Base-by-base conservation (phyloP, 805 yeast genomes). In the Torulaspora gathmanii region DNA sequence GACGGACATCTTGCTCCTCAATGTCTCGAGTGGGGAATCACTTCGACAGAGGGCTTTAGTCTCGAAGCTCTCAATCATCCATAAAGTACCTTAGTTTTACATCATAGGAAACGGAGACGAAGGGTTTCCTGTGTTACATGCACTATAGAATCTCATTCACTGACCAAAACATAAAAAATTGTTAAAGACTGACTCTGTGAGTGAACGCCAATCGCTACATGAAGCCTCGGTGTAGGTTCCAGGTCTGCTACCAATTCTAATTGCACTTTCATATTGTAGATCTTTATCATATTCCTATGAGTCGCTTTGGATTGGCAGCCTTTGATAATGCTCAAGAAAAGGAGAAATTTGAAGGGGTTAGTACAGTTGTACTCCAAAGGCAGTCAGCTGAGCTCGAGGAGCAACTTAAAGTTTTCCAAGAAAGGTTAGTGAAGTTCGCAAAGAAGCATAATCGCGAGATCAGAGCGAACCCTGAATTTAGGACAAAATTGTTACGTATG, bases 401-500 rank as follows among this genome's bases (percentile, higher is more conserved):
- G 1, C 97, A 90, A 61, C 65, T 90, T 3, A 72, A 77, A 11
- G 83, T 85, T 11, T 87, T 90, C 58, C 95, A 86, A 59, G 75
- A 80, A 29, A 87, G 89, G 1, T 68, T 91, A 29, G 65, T 83
- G n/a, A 78, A 78, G 52, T 87, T 87, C 64, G 88, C 93, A 11
- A 71, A 70, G 33, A 83, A 81, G 17, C 88, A 89, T 60, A 80
- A 82, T 9, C 71, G 72, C 6, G 88, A 84, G 52, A 80, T 90
- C 35, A 67, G 76, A 42, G 71, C 70, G 37, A 82, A 86, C 59
- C 73, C 82, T 0, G 78, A 78, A 45, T 77, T 88, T 56, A 70
- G 95, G 25, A 68, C 74, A 23, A 82, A 86, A 58, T 87, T 89
- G 62, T 79, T 86, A 29, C 75, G 77, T 47, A 81, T 90, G 69